These are phyloP conservation scores for Ganoderma meredithae DNA, from an alignment of 1,284 basidiomycete genomes.

Conservation along the genomic window DNA sequence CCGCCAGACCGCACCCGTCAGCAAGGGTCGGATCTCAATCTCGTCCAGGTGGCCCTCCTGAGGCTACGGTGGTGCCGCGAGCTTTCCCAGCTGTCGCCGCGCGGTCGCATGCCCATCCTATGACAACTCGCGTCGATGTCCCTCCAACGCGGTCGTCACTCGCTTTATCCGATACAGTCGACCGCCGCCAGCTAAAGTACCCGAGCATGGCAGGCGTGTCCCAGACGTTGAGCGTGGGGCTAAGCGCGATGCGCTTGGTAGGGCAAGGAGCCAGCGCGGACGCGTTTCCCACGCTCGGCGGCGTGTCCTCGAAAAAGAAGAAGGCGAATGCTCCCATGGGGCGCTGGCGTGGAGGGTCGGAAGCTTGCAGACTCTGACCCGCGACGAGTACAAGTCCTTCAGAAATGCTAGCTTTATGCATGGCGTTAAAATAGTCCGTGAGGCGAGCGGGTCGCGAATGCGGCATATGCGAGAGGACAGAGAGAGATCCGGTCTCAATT, in stretches of 20 bases:
- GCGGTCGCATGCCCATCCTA: not conserved
- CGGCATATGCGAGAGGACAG: too few species aligned
- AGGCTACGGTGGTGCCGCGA: not conserved
- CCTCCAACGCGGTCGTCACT: too few species aligned
- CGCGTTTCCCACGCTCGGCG: conserved; percentile 9
- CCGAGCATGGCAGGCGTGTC: too few species aligned
- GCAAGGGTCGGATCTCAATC: too few species aligned
- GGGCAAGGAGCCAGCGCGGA: not conserved
- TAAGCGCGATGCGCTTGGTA: not conserved
- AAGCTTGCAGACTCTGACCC: conserved; percentile 8
- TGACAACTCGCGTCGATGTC: too few species aligned
- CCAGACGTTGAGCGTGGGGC: not conserved
- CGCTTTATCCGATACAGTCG: too few species aligned
- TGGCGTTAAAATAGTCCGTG: too few species aligned
- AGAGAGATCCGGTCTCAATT: too few species aligned
- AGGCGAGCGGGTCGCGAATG: too few species aligned
- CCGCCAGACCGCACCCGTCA: not conserved
- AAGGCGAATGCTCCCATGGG: not conserved
- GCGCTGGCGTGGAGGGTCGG: conserved; percentile 8
- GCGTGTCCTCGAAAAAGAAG: not conserved
- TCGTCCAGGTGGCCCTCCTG: not conserved
- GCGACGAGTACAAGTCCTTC: too few species aligned
- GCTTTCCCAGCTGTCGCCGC: not conserved
- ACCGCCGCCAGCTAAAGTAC: too few species aligned
- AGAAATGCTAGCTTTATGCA: too few species aligned